phyloP scores from a whole-genome alignment of 2,329 filamentous ascomycete species.

The Colletotrichum euphorbiae region DNA sequence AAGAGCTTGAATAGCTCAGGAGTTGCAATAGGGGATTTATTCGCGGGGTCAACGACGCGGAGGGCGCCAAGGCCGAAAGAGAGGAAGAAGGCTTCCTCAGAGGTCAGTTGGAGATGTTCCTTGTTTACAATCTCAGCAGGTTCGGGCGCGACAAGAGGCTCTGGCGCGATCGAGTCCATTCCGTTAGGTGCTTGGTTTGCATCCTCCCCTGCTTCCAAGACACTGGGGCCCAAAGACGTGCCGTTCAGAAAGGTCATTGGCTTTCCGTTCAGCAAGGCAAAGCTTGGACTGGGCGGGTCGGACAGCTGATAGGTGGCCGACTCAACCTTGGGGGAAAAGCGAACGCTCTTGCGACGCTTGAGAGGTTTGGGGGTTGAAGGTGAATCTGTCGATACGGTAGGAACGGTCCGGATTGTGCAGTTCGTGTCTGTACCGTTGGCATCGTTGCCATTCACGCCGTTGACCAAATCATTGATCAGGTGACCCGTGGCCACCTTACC shows the following conservation, averaged over 20 bases:
- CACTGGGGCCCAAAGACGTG: constrained; percentile 12
- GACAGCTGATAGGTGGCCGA: constrained; percentile 68
- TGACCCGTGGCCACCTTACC: neutral
- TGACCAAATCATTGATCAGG: constrained; percentile 37
- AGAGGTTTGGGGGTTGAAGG: constrained; percentile 39
- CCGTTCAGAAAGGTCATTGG: constrained; percentile 6
- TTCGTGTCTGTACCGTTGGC: constrained; percentile 2
- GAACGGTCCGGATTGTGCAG: constrained; percentile 22
- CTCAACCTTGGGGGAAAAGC: constrained; percentile 76
- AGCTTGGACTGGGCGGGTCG: constrained; percentile 64
- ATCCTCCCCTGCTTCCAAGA: constrained; percentile 22
- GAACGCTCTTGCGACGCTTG: constrained; percentile 72
- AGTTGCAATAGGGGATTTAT: constrained; percentile 59
- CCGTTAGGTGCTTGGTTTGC: neutral
- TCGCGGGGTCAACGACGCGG: constrained; percentile 65
- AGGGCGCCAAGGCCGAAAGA: constrained; percentile 83
- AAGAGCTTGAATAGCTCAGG: constrained; percentile 74
- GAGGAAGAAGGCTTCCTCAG: constrained; percentile 93
- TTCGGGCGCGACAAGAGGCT: neutral
- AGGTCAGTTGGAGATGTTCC: constrained; percentile 92
- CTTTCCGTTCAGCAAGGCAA: constrained; percentile 44
- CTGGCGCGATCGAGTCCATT: neutral
- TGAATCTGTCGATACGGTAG: constrained; percentile 18
- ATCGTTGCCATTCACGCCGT: constrained; percentile 39
- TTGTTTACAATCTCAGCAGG: constrained; percentile 56